Evolutionary conservation across 176 grass and related monocot genomes (phyloP), one percentile per base, ranked within the genome.

Genomic region (Olyra latifolia): DNA sequence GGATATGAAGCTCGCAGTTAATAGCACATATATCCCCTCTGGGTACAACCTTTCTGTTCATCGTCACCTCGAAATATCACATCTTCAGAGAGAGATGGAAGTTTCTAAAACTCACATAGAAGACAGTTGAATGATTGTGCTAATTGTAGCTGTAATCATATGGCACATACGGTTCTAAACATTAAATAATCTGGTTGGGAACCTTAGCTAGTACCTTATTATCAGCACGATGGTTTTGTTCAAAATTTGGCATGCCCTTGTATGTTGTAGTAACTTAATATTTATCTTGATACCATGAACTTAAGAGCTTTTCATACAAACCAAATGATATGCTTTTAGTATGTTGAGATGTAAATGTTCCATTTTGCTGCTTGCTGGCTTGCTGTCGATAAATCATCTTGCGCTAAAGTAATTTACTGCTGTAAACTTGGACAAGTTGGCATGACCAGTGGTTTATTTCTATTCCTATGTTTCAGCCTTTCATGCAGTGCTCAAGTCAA

Each of bases 401-500:
- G 24, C 0, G 4, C 41, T 25, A 6, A 75, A 76, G 22, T 45
- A 54, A 46, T 44, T 67, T 50, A 66, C 7, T 32, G 14, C 29
- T 79, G 9, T 72, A 32, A 69, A 22, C 53, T 58, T 87, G 14
- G 63, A 45, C 3, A 42, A 35, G 43, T 47, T 78, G 19, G 11
- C 45, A 25, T 8, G 0, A 16, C 6, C 9, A 35, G n/a, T 38
- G 3, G 29, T 20, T 41, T 46, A 47, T 73, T 66, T 80, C 5
- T 24, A 44, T 56, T 44, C 6, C 29, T 25, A 57, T 40, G 8
- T n/a, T 67, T 62, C 70, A 98, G 95, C 90, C 87, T 91, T 91
- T 82, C 90, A 98, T 27, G 95, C 92, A 8, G n/a, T 85, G 81
- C 62, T 92, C 83, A 32, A 89, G 87, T 72, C 86, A 93, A 32